These are phyloP conservation scores for Kwoniella pini DNA, from an alignment of 768 basidiomycete genomes.

Conservation along the genomic window DNA sequence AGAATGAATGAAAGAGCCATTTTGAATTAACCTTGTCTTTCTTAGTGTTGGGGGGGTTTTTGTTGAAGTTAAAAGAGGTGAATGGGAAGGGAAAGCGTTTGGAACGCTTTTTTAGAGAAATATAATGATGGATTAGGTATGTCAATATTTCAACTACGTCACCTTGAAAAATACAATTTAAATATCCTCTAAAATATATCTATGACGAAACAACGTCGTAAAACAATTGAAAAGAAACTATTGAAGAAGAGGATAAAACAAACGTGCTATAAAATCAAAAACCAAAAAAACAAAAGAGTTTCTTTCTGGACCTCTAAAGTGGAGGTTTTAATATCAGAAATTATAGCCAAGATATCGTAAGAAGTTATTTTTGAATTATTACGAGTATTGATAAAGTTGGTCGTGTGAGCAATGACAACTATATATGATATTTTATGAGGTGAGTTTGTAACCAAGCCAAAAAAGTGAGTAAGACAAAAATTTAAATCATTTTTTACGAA, in stretches of 20 bases:
- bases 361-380: conserved; percentile 3
- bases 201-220: too few species aligned
- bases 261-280: too few species aligned
- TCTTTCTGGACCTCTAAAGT: conserved; percentile 8
- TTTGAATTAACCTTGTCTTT: not conserved
- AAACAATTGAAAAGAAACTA: too few species aligned
- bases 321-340: conserved; percentile 4
- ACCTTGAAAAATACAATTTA: too few species aligned
- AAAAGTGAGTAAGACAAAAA: not conserved
- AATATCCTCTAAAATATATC: too few species aligned
- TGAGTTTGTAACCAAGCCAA: conserved; percentile 5
- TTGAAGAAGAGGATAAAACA: too few species aligned
- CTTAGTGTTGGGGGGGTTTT: too few species aligned
- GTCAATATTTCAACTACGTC: too few species aligned
- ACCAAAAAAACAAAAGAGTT: too few species aligned
- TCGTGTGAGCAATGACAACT: conserved; percentile 11
- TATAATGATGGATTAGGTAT: too few species aligned
- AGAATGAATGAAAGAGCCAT: conserved; percentile 29
- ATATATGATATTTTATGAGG: too few species aligned
- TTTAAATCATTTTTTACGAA: not conserved
- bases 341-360: not conserved
- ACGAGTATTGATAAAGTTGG: conserved; percentile 7
- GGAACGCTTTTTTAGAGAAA: too few species aligned
- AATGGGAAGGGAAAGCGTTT: not conserved
- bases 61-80: not conserved